phyloP scores from a whole-genome alignment of 2,329 filamentous ascomycete genomes.

The Pyrenochaeta sp. region DNA sequence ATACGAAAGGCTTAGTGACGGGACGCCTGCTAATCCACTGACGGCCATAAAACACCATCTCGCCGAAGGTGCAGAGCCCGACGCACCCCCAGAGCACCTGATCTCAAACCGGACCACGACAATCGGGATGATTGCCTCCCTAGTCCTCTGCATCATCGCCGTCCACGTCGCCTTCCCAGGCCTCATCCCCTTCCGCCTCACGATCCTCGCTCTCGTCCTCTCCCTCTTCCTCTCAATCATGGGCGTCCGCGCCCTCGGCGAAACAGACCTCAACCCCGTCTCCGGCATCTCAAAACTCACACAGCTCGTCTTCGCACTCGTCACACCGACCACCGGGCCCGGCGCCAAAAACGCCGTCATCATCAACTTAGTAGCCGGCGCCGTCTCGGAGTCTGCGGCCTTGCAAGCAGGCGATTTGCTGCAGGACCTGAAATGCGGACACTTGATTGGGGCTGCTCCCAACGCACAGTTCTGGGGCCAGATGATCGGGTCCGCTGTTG shows the following conservation, averaged over 20 bases:
- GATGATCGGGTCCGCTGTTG: constrained; percentile 85
- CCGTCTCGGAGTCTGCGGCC: constrained; percentile 83
- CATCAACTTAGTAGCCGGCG: constrained; percentile 93
- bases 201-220: constrained; percentile 81
- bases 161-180: constrained; percentile 84
- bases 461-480: constrained; percentile 98
- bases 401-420: constrained; percentile 95
- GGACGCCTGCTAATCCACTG: constrained; percentile 27
- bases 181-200: constrained; percentile 81
- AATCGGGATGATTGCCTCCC: constrained; percentile 77
- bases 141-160: constrained; percentile 79
- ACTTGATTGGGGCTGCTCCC: constrained; percentile 88
- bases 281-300: constrained; percentile 97
- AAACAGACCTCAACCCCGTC: constrained; percentile 96
- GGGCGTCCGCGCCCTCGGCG: constrained; percentile 70
- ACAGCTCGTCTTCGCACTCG: constrained; percentile 91
- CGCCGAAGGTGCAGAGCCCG: constrained; percentile 61
- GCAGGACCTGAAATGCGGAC: constrained; percentile 96
- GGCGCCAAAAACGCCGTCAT: constrained; percentile 77
- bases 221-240: constrained; percentile 72
- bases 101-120: constrained; percentile 75
- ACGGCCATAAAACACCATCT: constrained; percentile 41
- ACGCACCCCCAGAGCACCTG: constrained; percentile 84
- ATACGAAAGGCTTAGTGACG: constrained; percentile 48
- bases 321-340: constrained; percentile 71